These are phyloP conservation scores for Odonthalia washingtoniensis DNA, from an alignment of 31 red algal species.

Conservation along the genomic window DNA sequence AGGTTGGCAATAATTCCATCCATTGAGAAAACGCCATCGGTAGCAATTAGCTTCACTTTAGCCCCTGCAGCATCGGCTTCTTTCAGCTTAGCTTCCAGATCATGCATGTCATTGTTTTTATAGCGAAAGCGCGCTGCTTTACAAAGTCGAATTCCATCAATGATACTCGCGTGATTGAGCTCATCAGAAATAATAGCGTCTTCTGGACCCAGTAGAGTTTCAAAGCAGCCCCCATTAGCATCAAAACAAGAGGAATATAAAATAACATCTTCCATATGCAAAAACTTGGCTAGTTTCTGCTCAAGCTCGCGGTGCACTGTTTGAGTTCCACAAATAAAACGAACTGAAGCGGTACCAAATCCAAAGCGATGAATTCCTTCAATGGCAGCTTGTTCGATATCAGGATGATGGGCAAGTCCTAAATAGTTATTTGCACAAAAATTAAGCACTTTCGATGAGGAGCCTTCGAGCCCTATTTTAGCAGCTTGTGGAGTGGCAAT, in stretches of 20 bases:
- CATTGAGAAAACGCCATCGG: conserved; percentile 38
- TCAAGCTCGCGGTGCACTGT: conserved; percentile 12
- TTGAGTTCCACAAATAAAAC: conserved; percentile 37
- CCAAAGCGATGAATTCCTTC: neutral
- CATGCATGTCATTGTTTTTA: conserved; percentile 29
- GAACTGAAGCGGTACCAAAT: conserved; percentile 23
- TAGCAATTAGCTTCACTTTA: conserved; percentile 8
- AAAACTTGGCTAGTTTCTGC: neutral
- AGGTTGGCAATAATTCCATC: conserved; percentile 24
- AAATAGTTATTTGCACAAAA: conserved; percentile 43
- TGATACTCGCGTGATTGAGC: conserved; percentile 29
- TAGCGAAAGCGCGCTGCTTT: conserved; percentile 22
- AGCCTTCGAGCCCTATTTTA: neutral
- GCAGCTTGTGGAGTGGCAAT: conserved; percentile 16
- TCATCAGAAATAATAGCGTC: conserved; percentile 30
- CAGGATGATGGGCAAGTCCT: conserved; percentile 2
- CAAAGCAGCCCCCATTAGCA: conserved; percentile 31
- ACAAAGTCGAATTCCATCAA: conserved; percentile 21
- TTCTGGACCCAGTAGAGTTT: conserved; percentile 23
- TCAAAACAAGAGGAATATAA: conserved; percentile 18
- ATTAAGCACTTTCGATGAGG: neutral
- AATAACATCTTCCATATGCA: conserved; percentile 25
- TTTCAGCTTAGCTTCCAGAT: conserved; percentile 33
- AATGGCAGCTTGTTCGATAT: neutral
- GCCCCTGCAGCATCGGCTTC: conserved; percentile 7